Evolutionary conservation across 176 grass and related monocot species (phyloP).

Genomic region (Stipa capillata): DNA sequence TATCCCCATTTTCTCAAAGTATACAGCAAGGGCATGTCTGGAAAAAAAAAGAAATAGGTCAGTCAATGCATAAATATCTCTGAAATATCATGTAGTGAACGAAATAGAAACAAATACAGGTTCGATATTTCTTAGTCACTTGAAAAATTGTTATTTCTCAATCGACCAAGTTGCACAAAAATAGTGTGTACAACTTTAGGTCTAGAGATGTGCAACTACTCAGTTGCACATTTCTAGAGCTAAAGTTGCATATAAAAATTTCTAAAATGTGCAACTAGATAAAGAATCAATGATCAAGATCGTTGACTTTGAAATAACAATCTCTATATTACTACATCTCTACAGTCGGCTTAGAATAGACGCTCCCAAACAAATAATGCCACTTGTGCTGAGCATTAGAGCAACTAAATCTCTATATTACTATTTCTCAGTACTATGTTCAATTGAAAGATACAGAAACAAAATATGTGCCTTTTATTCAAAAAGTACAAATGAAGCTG

Average conservation of each 20-base stretch:
- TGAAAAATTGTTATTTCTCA: too few relatives aligned
- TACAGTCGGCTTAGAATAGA: too few relatives aligned
- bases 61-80: not conserved
- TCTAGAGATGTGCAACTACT: too few relatives aligned
- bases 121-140: too few relatives aligned
- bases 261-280: too few relatives aligned
- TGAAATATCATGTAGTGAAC: not conserved
- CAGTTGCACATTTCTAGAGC: too few relatives aligned
- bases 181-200: too few relatives aligned
- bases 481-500: conserved; percentile 1
- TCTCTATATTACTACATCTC: too few relatives aligned
- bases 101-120: not conserved
- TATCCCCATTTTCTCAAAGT: conserved; percentile 22
- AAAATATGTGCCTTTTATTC: not conserved
- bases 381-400: not conserved
- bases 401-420: not conserved
- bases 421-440: not conserved
- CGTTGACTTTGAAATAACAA: too few relatives aligned
- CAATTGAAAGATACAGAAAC: not conserved
- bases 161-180: too few relatives aligned
- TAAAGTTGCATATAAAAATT: too few relatives aligned
- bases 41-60: conserved; percentile 13
- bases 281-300: too few relatives aligned
- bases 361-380: not conserved
- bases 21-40: conserved; percentile 50